These are phyloP conservation scores for Penicillium crystallinum DNA, from an alignment of 495 filamentous ascomycete species.

Conservation along the genomic window DNA sequence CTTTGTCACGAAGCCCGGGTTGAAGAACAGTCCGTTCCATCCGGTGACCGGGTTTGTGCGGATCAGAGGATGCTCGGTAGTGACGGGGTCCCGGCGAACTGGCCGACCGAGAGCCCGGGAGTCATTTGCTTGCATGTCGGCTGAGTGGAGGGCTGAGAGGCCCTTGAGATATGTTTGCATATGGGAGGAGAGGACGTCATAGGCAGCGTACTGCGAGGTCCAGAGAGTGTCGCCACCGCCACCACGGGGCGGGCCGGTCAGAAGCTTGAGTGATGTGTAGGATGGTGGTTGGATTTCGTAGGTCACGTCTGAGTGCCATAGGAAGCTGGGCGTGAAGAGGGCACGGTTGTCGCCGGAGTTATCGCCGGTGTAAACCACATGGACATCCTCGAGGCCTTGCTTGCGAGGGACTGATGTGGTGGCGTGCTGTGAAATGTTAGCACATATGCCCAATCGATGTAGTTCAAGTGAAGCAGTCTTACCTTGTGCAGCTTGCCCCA, in stretches of 20 bases:
- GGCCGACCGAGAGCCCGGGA: constrained; percentile 54
- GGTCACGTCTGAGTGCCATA: constrained; percentile 65
- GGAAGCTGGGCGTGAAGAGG: constrained; percentile 44
- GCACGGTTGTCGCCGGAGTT: constrained; percentile 57
- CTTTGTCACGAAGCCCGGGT: constrained; percentile 69
- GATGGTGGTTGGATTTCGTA: constrained; percentile 76
- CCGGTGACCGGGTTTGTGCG: constrained; percentile 69
- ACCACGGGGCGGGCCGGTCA: constrained; percentile 60
- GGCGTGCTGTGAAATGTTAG: constrained; percentile 35
- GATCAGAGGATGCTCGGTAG: constrained; percentile 64
- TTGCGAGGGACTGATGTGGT: constrained; percentile 56
- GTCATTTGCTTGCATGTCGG: constrained; percentile 64
- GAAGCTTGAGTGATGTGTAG: constrained; percentile 65
- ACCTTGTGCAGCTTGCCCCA: constrained; percentile 63
- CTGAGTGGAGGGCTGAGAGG: constrained; percentile 66
- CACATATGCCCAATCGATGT: not conserved
- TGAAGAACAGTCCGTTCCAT: constrained; percentile 71
- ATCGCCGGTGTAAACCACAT: constrained; percentile 62
- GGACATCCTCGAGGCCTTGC: constrained; percentile 61
- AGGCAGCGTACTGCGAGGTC: constrained; percentile 69
- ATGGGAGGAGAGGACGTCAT: constrained; percentile 59
- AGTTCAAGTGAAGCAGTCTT: not conserved
- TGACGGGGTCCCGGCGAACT: constrained; percentile 63
- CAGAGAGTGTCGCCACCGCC: constrained; percentile 74
- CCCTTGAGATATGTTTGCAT: constrained; percentile 70